Evolutionary conservation across 1,139 yeast species (phyloP).

Genomic region (Hemisphaericaspora lyxosophila): DNA sequence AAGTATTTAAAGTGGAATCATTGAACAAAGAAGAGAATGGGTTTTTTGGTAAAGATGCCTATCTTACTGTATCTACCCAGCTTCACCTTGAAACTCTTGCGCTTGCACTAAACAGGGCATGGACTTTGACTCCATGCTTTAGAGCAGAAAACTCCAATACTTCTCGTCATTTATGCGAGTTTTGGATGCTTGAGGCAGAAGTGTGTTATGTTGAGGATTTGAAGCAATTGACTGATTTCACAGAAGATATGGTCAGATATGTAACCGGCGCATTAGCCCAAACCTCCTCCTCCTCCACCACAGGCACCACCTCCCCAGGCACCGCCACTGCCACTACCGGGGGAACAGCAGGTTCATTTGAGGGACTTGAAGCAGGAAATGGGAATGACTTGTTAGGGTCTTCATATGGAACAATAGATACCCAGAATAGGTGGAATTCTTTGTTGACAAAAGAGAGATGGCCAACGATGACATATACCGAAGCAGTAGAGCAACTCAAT

Average conservation of each 20-base stretch:
- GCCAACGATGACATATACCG: slow-evolving; percentile 71
- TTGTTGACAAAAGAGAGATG: slow-evolving; percentile 43
- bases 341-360: slow-evolving; percentile 2
- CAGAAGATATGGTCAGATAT: slow-evolving; percentile 66
- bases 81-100: slow-evolving; percentile 83
- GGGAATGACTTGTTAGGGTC: slow-evolving; percentile 44
- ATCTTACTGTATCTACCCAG: slow-evolving; percentile 87
- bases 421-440: slow-evolving; percentile 39
- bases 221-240: slow-evolving; percentile 59
- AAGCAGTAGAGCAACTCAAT: slow-evolving; percentile 60
- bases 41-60: slow-evolving; percentile 70
- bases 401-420: slow-evolving; percentile 32
- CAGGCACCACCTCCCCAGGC: no score
- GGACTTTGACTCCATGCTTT: slow-evolving; percentile 90
- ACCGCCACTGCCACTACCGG: no score
- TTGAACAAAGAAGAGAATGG: slow-evolving; percentile 13
- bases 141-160: slow-evolving; percentile 94
- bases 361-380: slow-evolving; percentile 17
- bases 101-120: slow-evolving; percentile 73
- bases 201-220: slow-evolving; percentile 63
- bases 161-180: slow-evolving; percentile 86
- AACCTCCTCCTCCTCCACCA: neutral
- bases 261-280: slow-evolving; percentile 41
- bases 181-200: slow-evolving; percentile 98
- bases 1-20: slow-evolving; percentile 60